Evolutionary conservation across 148 eudicot species (phyloP).

Genomic region (Rhododendron henanense): DNA sequence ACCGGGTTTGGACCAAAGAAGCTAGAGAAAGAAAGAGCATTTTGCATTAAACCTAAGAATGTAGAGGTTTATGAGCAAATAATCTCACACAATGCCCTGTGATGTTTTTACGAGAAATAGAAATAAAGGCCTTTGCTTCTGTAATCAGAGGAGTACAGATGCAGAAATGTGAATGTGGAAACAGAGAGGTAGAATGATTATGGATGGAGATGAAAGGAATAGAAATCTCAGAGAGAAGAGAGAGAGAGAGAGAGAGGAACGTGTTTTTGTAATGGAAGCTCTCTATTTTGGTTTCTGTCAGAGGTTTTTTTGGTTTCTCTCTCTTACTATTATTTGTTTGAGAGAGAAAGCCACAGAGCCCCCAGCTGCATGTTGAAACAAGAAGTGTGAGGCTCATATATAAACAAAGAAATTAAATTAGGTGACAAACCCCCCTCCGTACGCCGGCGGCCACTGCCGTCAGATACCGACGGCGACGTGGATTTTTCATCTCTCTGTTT

Average conservation of each 20-base stretch:
- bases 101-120: background rate
- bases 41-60: background rate
- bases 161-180: constrained; percentile 5
- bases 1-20: background rate
- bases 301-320: constrained; percentile 2
- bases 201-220: background rate
- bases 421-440: background rate
- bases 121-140: constrained; percentile 4
- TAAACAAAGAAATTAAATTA: background rate
- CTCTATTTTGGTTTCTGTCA: constrained; percentile 18
- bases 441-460: background rate
- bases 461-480: background rate
- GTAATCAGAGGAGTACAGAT: constrained; percentile 17
- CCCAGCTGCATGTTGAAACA: background rate
- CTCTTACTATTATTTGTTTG: background rate
- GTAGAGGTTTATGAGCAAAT: background rate
- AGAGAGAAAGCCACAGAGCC: background rate
- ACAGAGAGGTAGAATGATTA: background rate
- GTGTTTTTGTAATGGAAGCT: constrained; percentile 13
- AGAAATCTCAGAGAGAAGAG: background rate
- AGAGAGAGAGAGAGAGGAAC: constrained; percentile 3
- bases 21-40: background rate
- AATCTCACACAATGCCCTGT: background rate
- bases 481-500: background rate
- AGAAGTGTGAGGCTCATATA: constrained; percentile 1